Conservation (phyloP, 2,329 filamentous ascomycete species). For the Aspergillus versicolor region DNA sequence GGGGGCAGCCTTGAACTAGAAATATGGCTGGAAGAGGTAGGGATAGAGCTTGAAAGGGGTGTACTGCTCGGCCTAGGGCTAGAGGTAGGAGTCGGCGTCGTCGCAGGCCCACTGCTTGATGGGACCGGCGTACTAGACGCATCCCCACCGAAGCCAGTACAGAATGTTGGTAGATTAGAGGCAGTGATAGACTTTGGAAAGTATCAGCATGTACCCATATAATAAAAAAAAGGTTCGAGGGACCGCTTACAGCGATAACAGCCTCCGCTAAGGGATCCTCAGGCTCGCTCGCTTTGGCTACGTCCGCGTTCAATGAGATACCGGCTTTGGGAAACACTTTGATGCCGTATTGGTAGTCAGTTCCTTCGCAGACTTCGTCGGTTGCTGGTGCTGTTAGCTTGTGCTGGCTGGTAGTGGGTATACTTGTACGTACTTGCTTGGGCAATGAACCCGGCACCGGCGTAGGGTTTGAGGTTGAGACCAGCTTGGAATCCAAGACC, state of each 20-base stretch:
- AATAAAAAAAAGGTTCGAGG: background rate
- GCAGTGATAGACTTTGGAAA: background rate
- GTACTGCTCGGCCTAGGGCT: background rate
- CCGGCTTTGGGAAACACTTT: background rate
- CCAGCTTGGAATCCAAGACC: constrained; percentile 20
- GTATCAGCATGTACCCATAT: background rate
- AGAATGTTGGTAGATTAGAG: background rate
- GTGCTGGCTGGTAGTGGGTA: background rate
- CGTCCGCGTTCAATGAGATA: background rate
- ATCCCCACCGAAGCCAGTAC: background rate
- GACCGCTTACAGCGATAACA: background rate
- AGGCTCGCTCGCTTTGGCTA: background rate
- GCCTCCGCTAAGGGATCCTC: constrained; percentile 4
- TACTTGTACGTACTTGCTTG: constrained; percentile 16
- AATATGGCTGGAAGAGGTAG: background rate
- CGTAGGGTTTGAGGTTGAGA: constrained; percentile 18
- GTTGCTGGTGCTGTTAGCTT: constrained; percentile 14
- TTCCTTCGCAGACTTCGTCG: constrained; percentile 6
- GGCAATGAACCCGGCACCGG: constrained; percentile 11
- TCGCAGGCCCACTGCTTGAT: background rate
- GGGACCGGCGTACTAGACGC: background rate
- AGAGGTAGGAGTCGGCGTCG: background rate
- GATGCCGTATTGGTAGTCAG: constrained; percentile 9
- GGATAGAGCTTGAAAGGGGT: background rate
- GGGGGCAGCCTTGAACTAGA: background rate